Evolutionary conservation across 208 protist genomes (phyloP).

Genomic region (Sergeia podlipaevii): DNA sequence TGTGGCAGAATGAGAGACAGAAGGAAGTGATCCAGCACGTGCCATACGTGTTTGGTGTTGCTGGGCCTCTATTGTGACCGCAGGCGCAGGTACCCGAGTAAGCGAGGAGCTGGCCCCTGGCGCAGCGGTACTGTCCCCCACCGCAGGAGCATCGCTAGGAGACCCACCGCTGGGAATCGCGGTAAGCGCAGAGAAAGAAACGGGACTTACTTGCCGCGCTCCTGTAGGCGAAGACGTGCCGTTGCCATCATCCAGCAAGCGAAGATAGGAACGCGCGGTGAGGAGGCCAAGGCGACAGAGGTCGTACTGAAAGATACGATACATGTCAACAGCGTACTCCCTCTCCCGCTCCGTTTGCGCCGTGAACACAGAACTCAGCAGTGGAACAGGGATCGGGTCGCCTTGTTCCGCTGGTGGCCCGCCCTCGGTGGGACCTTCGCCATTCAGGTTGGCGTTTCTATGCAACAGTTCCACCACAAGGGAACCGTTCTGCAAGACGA

Average conservation of each 20-base stretch:
- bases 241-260: too few species aligned
- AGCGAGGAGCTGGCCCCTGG: too few species aligned
- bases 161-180: too few species aligned
- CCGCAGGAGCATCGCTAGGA: too few species aligned
- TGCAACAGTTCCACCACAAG: slow-evolving; percentile 93
- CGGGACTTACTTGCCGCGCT: too few species aligned
- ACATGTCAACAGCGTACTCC: slow-evolving; percentile 82
- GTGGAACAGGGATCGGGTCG: slow-evolving; percentile 88
- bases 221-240: too few species aligned
- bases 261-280: slow-evolving; percentile 87
- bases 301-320: slow-evolving; percentile 92
- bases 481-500: slow-evolving; percentile 85
- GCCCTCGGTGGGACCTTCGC: slow-evolving; percentile 18
- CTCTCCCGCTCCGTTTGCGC: slow-evolving; percentile 92
- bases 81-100: too few species aligned
- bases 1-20: slow-evolving; percentile 18
- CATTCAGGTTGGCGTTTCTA: slow-evolving; percentile 63
- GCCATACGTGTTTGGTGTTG: background rate
- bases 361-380: slow-evolving; percentile 92
- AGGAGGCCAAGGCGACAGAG: slow-evolving; percentile 82
- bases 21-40: slow-evolving; percentile 7
- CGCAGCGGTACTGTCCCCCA: too few species aligned
- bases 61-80: too few species aligned
- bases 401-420: slow-evolving; percentile 91
- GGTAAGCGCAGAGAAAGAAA: too few species aligned